A percentile compares a stretch with the other conserved stretches of the same genome.
Conservation (phyloP, 257 asterid species). For the Gentiana dahurica region DNA sequence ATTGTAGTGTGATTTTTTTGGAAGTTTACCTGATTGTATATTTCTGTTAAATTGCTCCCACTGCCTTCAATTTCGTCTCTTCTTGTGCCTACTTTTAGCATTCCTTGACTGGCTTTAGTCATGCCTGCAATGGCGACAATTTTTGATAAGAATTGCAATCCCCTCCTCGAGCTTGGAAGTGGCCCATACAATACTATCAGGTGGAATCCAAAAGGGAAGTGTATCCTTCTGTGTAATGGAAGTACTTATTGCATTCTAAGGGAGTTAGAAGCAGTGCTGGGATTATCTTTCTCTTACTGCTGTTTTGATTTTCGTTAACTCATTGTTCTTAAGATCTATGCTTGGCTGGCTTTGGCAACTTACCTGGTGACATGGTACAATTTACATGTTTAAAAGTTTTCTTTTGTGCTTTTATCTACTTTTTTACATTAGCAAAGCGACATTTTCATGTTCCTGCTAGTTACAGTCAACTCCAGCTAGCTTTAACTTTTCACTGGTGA, state of each 20-base stretch:
- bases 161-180: conserved; percentile 84
- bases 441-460: not conserved
- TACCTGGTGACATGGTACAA: conserved; percentile 94
- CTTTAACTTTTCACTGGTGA: no score
- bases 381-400: conserved; percentile 11
- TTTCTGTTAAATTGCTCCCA: no score
- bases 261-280: not conserved
- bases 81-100: not conserved
- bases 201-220: conserved; percentile 96
- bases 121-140: conserved; percentile 98
- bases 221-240: conserved; percentile 56
- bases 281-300: not conserved
- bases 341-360: conserved; percentile 96
- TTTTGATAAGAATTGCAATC: conserved; percentile 88
- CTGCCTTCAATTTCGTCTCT: no score
- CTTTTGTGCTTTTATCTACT: not conserved
- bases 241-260: conserved; percentile 5
- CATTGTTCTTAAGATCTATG: conserved; percentile 55
- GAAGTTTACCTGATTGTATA: no score
- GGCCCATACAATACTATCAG: conserved; percentile 94
- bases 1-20: no score
- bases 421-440: not conserved
- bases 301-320: conserved; percentile 41
- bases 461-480: no score
- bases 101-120: conserved; percentile 66